Base-by-base conservation (phyloP, 345 rosid species). In the Melastoma malabathricum region DNA sequence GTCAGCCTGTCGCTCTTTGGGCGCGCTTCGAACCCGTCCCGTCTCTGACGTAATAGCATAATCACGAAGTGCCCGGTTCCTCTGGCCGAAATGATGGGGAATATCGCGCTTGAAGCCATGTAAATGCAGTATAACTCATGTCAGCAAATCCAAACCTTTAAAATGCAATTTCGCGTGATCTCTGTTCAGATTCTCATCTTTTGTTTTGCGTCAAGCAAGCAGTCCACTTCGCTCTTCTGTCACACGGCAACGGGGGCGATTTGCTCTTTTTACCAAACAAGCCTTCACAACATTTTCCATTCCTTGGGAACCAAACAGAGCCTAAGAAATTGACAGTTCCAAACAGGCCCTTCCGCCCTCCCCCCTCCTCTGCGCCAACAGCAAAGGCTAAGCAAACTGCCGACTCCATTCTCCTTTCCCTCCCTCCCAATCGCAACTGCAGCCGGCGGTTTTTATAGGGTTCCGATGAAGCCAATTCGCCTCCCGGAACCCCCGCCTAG, bases 401-500 rank as follows among this genome's bases (percentile, higher is more conserved):
- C 41, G 41, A 48, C 23, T 16, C 22, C 14, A 1, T 47, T 18
- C 23, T 47, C 50, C 23, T 47, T 22, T 47, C 18, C 50, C 23
- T 22, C 23, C 13, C 23, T 10, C n/a, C 5, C 46, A n/a, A 10
- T 18, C 56, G 4, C 44, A 52, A 18, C 16, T 15, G 41, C 12
- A 9, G 12, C 12, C 41, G 12, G 12, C 2, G 41, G 41, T 12
- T 34, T 29, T 4, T 34, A 1, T 34, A 34, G 41, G 49, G 54
- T 68, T 38, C 39, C 29, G 59, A 88, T 88, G 94, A 84, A 77
- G 85, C 86, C 94, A 20, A 87, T 87, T 51, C 62, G 81, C 59
- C 86, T 92, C 39, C 97, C 97, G 52, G 93, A 87, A 63, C 97
- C 97, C 23, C 94, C 38, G 38, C 38, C 93, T 5, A 69, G 66